Evolutionary conservation across 768 basidiomycete genomes (phyloP), one percentile per base, ranked within the genome.

Genomic region (Rhodosporidiobolus odoratus): DNA sequence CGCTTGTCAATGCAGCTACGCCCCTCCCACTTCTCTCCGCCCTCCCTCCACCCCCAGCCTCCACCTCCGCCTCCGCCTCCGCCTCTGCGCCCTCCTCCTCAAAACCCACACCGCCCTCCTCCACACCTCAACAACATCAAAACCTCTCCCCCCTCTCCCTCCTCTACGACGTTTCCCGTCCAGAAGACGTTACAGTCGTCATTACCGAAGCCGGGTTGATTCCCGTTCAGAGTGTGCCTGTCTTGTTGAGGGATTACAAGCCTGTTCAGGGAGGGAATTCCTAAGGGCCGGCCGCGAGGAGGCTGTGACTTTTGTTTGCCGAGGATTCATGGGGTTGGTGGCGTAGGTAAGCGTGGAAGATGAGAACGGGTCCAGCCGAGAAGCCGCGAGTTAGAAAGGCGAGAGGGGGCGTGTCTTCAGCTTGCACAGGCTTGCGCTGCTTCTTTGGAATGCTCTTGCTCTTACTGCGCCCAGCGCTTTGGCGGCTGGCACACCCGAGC

Each of bases 171-270:
- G 83, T 98, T 53, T 96, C 96, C 3, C 91, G 95, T 3, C 89
- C 94, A 1, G 86, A 85, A 27, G 89, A 87, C 78, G 93, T 99
- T 72, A 95, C 96, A 2, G 95, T 90, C 25, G 91, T 99, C 32
- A 92, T 97, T 64, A 97, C 95, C 4, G 96, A 99, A 81, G 93
- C 94, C 53, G 95, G 95, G 3, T 83, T 97, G 64, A 96, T 78
- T 19, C 76, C 77, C 32, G 76, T 76, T 5, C 68, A 73, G 53
- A 73, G 71, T 32, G 76, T 77, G 35, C 75, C 77, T 2, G 75
- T 76, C 32, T 30, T 78, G 41, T 48, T 78, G 68, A 60, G 76
- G 47, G 77, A 78, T 38, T 76, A 74, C 54, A 78, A 78, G 66
- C 75, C 75, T 21, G 70, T 72, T 3, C 69, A 71, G 54, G 69